phyloP scores from a whole-genome alignment of 805 yeast genomes.

The Ogataea kodamae region DNA sequence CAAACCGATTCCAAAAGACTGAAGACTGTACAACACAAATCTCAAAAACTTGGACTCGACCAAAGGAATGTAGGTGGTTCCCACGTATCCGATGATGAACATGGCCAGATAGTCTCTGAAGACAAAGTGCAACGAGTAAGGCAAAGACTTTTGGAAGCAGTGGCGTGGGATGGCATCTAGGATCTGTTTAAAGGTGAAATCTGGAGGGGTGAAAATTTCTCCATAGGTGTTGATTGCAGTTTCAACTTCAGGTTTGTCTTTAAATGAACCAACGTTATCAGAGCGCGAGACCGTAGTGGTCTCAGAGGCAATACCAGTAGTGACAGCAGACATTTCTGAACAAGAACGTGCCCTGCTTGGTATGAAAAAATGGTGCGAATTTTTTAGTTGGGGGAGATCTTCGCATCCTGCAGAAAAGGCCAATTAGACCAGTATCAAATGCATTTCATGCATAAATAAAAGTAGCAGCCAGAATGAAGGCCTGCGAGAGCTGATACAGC shows the following conservation, averaged over 20 bases:
- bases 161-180: slow-evolving; percentile 57
- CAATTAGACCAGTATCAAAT: no score
- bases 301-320: slow-evolving; percentile 12
- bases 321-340: slow-evolving; percentile 13
- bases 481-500: no score
- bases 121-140: slow-evolving; percentile 49
- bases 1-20: slow-evolving; percentile 41
- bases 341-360: slow-evolving; percentile 1
- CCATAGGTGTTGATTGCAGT: slow-evolving; percentile 52
- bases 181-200: slow-evolving; percentile 55
- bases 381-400: no score
- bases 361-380: background rate
- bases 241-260: slow-evolving; percentile 7
- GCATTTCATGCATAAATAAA: no score
- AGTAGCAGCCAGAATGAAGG: no score
- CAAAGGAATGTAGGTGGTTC: slow-evolving; percentile 41
- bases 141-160: slow-evolving; percentile 53
- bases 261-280: slow-evolving; percentile 25
- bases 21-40: slow-evolving; percentile 40
- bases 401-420: background rate
- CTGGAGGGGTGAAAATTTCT: slow-evolving; percentile 56
- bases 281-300: slow-evolving; percentile 14
- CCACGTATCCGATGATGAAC: slow-evolving; percentile 41
- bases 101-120: slow-evolving; percentile 48
- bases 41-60: slow-evolving; percentile 35